Conservation (phyloP, 2,329 filamentous ascomycete genomes). For the Gaeumannomyces tritici region DNA sequence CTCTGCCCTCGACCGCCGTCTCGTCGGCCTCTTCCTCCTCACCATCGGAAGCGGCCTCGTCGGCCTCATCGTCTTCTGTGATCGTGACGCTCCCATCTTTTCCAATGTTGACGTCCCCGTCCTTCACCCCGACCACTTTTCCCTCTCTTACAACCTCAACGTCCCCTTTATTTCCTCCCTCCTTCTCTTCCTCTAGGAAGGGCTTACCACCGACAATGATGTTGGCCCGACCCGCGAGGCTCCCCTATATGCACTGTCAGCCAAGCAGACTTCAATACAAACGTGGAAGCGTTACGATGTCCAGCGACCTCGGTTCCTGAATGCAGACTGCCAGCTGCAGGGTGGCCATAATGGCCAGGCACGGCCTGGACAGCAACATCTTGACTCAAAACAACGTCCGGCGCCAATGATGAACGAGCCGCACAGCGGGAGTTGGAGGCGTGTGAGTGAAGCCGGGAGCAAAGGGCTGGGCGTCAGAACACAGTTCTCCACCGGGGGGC, state of each 20-base stretch:
- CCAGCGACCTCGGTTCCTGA: not conserved
- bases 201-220: slow-evolving; percentile 2
- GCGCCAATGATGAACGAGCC: no score
- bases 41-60: not conserved
- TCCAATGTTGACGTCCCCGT: not conserved
- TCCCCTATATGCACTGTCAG: not conserved
- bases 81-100: not conserved
- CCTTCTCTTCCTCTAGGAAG: not conserved
- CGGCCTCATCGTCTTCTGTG: not conserved
- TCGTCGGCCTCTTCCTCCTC: not conserved
- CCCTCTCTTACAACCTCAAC: not conserved
- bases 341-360: not conserved
- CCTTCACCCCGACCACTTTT: not conserved
- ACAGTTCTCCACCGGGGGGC: not conserved
- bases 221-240: slow-evolving; percentile 2
- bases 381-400: not conserved
- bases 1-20: not conserved
- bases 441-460: no score
- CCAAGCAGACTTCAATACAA: not conserved
- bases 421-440: not conserved
- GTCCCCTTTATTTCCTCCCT: not conserved
- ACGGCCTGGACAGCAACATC: not conserved
- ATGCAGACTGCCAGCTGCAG: not conserved
- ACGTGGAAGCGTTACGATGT: not conserved
- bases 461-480: not conserved